Base-by-base conservation (phyloP, 352 stramenopile species). In the Phytophthora pinifolia region DNA sequence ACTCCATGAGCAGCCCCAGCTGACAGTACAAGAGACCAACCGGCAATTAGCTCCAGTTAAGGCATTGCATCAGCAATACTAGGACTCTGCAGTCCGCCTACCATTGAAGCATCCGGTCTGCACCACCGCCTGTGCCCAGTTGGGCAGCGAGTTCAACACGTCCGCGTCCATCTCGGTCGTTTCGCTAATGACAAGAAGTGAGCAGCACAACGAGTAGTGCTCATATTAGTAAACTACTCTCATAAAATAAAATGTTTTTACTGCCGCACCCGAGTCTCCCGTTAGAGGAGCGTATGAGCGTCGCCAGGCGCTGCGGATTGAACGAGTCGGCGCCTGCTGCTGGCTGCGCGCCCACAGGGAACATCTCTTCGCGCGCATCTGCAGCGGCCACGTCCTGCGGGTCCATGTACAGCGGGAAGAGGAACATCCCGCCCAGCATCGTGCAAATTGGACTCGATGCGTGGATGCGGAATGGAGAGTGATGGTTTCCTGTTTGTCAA, bases 41-140 rank as follows among this genome's bases (percentile, higher is more conserved):
- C 20, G 18, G 43, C 34, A 54, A 6, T 6, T 51, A 36, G 6
- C 22, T n/a, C 15, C 13, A 35, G 12, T 41, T 31, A 32, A 50
- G 13, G 12, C 51, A 38, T 13, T 43, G 9, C 34, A 54, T 22
- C 8, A 36, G 1, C 32, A 10, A 15, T 27, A 38, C 6, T 9
- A 50, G 17, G 6, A 30, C 31, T 25, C 48, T 7, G 35, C 10
- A 53, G 17, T 57, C 6, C 25, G 54, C 56, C 14, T 33, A 81
- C 64, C 63, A 58, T 77, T 70, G 55, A 79, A 80, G 45, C 76
- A 79, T 10, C 78, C 80, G 3, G 67, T 80, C 37, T 68, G 58
- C 32, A 87, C 52, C 18, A 89, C 70, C 30, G 60, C 59, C 38
- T 85, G 70, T 10, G 74, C 75, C 81, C 81, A 91, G 4, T 62